Percentiles rank a stretch among this genome's conserved stretches.
These are phyloP conservation scores for Tetrapisispora phaffii DNA, from an alignment of 805 yeast species.

Conservation along the genomic window DNA sequence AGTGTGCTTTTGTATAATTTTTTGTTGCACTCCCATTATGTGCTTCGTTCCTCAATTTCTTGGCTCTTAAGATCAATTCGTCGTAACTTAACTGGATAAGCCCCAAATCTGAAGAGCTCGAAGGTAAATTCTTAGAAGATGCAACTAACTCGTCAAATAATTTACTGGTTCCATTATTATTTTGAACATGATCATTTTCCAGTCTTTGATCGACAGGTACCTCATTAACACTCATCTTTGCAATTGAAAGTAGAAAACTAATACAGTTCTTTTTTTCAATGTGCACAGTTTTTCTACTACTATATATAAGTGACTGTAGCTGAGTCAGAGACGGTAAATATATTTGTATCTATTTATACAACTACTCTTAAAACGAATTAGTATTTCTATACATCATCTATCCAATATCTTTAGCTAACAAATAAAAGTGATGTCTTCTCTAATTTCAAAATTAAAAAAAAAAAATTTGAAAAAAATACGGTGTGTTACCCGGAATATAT, in stretches of 20 bases:
- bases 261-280: background rate
- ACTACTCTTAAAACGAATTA: no score
- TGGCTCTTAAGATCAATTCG: conserved; percentile 66
- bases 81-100: conserved; percentile 68
- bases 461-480: no score
- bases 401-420: no score
- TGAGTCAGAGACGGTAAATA: no score
- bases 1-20: conserved; percentile 65
- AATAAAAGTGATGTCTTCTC: no score
- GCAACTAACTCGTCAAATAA: conserved; percentile 50
- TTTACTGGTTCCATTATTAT: background rate
- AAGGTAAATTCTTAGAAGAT: conserved; percentile 67
- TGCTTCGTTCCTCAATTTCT: conserved; percentile 41
- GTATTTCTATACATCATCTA: no score
- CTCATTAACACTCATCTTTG: background rate
- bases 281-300: background rate
- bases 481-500: no score
- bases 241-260: background rate
- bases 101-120: conserved; percentile 56
- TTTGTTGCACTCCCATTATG: conserved; percentile 11
- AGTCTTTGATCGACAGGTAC: background rate
- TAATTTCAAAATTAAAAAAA: no score
- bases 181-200: background rate
- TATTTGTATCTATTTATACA: no score
- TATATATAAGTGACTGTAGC: no score